phyloP scores from a whole-genome alignment of 805 yeast species.

The Saturnispora silvae region DNA sequence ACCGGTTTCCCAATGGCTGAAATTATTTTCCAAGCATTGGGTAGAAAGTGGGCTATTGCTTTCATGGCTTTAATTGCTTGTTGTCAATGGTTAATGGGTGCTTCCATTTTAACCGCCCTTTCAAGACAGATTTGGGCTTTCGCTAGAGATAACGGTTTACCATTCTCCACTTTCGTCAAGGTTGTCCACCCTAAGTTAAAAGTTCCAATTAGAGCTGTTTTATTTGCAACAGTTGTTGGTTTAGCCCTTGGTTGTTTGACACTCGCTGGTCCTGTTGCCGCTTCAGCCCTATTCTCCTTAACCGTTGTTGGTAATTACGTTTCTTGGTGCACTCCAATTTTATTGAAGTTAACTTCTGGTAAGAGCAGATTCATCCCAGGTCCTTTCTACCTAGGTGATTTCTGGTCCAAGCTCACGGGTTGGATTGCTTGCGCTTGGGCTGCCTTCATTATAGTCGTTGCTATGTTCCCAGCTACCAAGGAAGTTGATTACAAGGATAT shows the following conservation, averaged over 20 bases:
- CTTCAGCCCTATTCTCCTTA: constrained; percentile 58
- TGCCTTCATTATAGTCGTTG: constrained; percentile 40
- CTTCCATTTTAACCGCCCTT: constrained; percentile 59
- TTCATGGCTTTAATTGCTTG: constrained; percentile 35
- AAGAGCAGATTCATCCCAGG: constrained; percentile 50
- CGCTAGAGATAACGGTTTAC: constrained; percentile 59
- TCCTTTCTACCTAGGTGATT: constrained; percentile 49
- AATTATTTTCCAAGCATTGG: constrained; percentile 41
- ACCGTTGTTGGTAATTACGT: constrained; percentile 52
- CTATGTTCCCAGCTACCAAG: constrained; percentile 47
- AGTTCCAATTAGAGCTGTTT: constrained; percentile 60
- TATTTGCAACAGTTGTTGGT: constrained; percentile 41
- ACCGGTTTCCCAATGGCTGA: constrained; percentile 54
- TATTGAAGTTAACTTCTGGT: constrained; percentile 41
- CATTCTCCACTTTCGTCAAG: constrained; percentile 45
- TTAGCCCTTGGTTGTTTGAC: constrained; percentile 46
- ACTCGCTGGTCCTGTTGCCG: constrained; percentile 48
- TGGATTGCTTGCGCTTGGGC: constrained; percentile 40
- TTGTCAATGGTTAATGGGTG: constrained; percentile 40
- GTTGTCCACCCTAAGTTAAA: constrained; percentile 43
- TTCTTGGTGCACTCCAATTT: constrained; percentile 54
- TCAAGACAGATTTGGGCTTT: constrained; percentile 58
- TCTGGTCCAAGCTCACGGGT: constrained; percentile 33
- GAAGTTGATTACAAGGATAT: constrained; percentile 36
- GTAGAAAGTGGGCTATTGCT: constrained; percentile 31